phyloP scores from a whole-genome alignment of 768 basidiomycete genomes.

The Galerina marginata region DNA sequence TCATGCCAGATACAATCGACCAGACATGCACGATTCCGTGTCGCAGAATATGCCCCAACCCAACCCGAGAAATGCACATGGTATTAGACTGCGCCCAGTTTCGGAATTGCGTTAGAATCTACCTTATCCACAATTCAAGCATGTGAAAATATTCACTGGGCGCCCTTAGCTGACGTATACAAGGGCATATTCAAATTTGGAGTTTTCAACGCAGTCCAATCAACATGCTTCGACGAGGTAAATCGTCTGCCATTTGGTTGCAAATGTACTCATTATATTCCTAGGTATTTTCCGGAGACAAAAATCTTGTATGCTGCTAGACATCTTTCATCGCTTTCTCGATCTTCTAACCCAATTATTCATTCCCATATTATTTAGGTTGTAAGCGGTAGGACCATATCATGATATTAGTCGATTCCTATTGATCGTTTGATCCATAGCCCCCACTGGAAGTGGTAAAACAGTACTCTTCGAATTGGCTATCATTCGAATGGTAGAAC shows the following conservation, averaged over 20 bases:
- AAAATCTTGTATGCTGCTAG: constrained; percentile 62
- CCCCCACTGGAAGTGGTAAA: constrained; percentile 96
- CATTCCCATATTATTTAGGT: constrained; percentile 47
- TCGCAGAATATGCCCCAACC: neutral
- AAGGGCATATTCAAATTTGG: constrained; percentile 85
- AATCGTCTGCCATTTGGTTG: constrained; percentile 24
- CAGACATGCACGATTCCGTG: neutral
- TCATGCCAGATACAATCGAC: neutral
- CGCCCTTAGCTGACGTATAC: constrained; percentile 75
- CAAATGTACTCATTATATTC: neutral
- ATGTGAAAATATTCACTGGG: constrained; percentile 9
- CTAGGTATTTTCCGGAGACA: constrained; percentile 62
- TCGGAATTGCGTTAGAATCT: constrained; percentile 70
- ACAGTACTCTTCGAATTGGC: constrained; percentile 94
- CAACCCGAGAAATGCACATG: constrained; percentile 33
- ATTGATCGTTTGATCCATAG: constrained; percentile 41
- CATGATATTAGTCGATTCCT: neutral
- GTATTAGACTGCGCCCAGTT: constrained; percentile 66
- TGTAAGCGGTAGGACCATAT: constrained; percentile 59
- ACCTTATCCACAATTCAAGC: neutral
- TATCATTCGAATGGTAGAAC: constrained; percentile 74
- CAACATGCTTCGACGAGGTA: constrained; percentile 79
- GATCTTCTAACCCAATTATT: neutral
- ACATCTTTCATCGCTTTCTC: neutral
- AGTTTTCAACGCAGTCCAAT: constrained; percentile 92